Percentiles rank a stretch among this genome's conserved stretches.
Evolutionary conservation across 768 basidiomycete genomes (phyloP).

Genomic region (Amanita inopinata): DNA sequence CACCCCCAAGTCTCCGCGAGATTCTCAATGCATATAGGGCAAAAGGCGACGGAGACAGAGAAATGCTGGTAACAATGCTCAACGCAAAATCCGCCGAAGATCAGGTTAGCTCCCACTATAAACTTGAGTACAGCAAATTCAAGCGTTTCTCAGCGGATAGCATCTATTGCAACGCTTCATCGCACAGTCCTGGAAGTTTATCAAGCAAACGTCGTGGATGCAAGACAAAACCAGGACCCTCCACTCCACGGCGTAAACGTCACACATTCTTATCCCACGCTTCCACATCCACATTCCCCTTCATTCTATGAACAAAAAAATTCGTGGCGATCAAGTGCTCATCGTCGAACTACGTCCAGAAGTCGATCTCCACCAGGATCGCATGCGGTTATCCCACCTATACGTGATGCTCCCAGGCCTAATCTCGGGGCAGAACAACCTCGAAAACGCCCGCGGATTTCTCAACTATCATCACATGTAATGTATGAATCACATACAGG

Average conservation of each 20-base stretch:
- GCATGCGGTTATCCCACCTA: constrained; percentile 21
- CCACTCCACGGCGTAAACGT: constrained; percentile 18
- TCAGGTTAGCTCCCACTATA: constrained; percentile 44
- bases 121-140: constrained; percentile 8
- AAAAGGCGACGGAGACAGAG: constrained; percentile 86
- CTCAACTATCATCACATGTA: constrained; percentile 37
- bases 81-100: constrained; percentile 92
- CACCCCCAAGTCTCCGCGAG: constrained; percentile 76
- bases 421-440: constrained; percentile 30
- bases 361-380: constrained; percentile 32
- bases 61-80: constrained; percentile 84
- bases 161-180: constrained; percentile 61
- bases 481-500: constrained; percentile 31
- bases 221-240: constrained; percentile 10
- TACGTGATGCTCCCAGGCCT: constrained; percentile 25
- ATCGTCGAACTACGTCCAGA: constrained; percentile 23
- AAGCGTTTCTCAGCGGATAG: constrained; percentile 43
- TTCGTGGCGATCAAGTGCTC: constrained; percentile 24
- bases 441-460: constrained; percentile 56
- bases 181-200: constrained; percentile 61
- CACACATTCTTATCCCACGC: constrained; percentile 30
- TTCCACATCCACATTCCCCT: constrained; percentile 27
- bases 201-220: constrained; percentile 16
- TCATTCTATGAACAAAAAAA: constrained; percentile 23
- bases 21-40: constrained; percentile 79